Conservation (phyloP, 202 grass and related monocot genomes). For the Panicum hallii region DNA sequence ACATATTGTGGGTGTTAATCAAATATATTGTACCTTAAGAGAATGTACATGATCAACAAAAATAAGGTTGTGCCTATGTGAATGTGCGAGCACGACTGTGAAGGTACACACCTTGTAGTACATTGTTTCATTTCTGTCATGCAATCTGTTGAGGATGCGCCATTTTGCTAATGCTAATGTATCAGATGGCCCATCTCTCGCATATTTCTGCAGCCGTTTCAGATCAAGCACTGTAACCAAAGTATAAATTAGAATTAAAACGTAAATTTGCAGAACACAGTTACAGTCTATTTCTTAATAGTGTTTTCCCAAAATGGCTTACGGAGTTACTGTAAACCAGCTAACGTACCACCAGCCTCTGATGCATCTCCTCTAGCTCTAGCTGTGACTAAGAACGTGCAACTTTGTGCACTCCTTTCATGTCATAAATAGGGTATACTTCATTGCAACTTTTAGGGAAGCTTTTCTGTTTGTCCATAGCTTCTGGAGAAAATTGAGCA, state of each 20-base stretch:
- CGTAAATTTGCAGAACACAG: constrained; percentile 7
- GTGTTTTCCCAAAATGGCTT: constrained; percentile 1
- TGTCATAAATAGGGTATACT: neutral
- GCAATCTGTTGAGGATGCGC: constrained; percentile 93
- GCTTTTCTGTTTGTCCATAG: constrained; percentile 2
- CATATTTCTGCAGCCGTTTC: constrained; percentile 68
- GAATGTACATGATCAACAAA: constrained; percentile 16
- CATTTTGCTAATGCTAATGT: constrained; percentile 91
- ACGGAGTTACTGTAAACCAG: constrained; percentile 5
- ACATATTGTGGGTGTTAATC: constrained; percentile 3
- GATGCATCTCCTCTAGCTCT: constrained; percentile 35
- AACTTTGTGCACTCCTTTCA: constrained; percentile 1
- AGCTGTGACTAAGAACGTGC: neutral
- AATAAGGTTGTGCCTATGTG: constrained; percentile 25
- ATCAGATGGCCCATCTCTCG: constrained; percentile 85
- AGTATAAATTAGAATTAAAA: constrained; percentile 13
- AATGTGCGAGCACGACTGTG: neutral
- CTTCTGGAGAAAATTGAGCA: neutral
- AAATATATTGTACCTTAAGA: constrained; percentile 18
- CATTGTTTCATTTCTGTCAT: constrained; percentile 99
- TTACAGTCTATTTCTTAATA: neutral
- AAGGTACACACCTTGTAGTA: constrained; percentile 85
- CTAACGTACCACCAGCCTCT: neutral
- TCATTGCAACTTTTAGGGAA: neutral
- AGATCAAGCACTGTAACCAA: constrained; percentile 80